Base-by-base conservation (phyloP, 139 green algal species). In the Chlamydomonas sp. region DNA sequence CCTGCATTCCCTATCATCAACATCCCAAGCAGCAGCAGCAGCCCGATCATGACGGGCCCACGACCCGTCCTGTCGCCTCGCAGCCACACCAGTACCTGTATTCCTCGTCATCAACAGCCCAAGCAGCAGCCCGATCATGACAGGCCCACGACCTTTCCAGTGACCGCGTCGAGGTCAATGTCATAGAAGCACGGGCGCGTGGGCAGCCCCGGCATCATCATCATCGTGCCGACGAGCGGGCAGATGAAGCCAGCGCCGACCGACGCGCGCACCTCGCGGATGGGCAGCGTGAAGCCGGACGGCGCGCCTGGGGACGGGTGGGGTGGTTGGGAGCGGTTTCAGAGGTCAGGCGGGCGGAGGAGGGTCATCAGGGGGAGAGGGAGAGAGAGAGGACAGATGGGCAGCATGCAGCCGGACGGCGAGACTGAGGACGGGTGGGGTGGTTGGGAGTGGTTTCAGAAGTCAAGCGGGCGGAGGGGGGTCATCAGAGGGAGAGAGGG, bases 231-330 rank as follows among this genome's bases (percentile, higher is more conserved):
- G 34, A 96, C 89, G 28, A 98, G 73, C 0, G 90, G 85, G 54
- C 92, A 90, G 26, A 99, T 64, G 81, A 98, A 98, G 54, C 92
- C 95, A 2, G 95, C 93, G 36, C 95, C 95, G 8, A 91, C 88
- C 28, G 63, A 87, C 3, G 87, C 90, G 0, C 91, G 74, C 3
- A 99, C 66, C 67, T 98, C 93, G 2, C 82, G 71, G 73, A 99
- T 94, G 2, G 87, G 89, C 61, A 99, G 81, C 13, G 76, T 80
- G 74, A 98, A 98, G 28, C 93, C 95, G 16, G 29, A 81, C 24
- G 91, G 92, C 1, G 90, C 89, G 50, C 90, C 90, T 88, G 69
- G 2, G 49, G 50, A 33, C 22, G 47, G 47, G 13, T 48, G 2
- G 59, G 61, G 37, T 29, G 26, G 16, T 8, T 26, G 10, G 28